Conservation (phyloP, 2,329 filamentous ascomycete species). For the Fusarium sp. region DNA sequence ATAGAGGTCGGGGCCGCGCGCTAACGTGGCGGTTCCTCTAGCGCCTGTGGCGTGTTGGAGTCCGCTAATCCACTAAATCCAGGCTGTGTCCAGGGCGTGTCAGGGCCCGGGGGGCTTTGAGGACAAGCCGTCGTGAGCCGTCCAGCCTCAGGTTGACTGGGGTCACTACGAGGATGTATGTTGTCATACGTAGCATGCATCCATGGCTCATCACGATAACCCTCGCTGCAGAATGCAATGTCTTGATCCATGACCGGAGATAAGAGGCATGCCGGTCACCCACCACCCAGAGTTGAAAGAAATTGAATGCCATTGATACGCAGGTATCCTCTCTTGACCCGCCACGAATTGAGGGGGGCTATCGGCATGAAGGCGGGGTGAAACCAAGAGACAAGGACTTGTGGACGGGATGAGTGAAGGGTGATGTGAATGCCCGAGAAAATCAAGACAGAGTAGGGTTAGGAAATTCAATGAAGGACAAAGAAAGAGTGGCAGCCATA, state of each 20-base stretch:
- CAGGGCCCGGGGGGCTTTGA: background rate
- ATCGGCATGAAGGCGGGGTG: conserved; percentile 27
- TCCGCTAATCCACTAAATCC: conserved; percentile 31
- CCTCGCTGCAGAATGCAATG: background rate
- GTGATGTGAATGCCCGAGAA: background rate
- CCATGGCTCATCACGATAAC: background rate
- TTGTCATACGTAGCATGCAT: background rate
- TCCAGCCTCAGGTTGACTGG: background rate
- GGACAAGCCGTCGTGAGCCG: conserved; percentile 10
- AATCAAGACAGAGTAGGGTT: background rate
- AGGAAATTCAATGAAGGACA: background rate
- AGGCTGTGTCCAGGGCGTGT: conserved; percentile 11
- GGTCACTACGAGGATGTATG: background rate
- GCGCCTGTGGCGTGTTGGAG: conserved; percentile 37
- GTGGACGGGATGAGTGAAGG: background rate
- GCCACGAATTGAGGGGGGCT: conserved; percentile 6
- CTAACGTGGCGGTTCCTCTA: conserved; percentile 43
- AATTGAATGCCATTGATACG: background rate
- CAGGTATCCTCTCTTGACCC: background rate
- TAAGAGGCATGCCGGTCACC: background rate
- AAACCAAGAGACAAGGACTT: background rate
- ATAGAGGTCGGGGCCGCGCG: conserved; percentile 10
- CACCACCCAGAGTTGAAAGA: background rate
- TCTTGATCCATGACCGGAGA: background rate
- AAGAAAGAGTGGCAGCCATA: background rate